Evolutionary conservation across 169 alveolate genomes (phyloP), one percentile per base, ranked within the genome.

Genomic region (Plasmodium relictum): DNA sequence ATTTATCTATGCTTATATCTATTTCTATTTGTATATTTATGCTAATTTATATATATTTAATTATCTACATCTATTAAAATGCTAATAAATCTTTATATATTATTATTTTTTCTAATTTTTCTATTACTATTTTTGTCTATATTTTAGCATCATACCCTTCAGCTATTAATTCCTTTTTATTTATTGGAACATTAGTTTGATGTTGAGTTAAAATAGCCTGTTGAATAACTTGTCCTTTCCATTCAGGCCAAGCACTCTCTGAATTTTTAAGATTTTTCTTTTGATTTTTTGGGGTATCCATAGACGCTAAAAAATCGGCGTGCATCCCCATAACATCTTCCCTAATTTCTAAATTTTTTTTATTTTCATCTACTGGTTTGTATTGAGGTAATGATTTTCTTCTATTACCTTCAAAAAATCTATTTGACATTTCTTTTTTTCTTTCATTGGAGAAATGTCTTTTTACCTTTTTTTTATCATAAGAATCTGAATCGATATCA

Each of bases 191-290:
- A 31, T 95, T 98, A n/a, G 95, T 94, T 61, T 94, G 95, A 73
- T 96, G 96, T 88, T 96, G 98, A 9, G 98, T 95, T 14, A 96
- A 95, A 68, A 95, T 93, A 8, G 98, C 97, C 83, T 96, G 97
- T 76, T 96, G 97, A 50, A 96, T 96, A 9, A 95, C 98, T 73
- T 96, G 97, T 16, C 98, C 98, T 94, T 96, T 96, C 98, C 98
- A 96, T 72, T 96, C 98, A 45, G 94, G 95, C 98, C 98, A 96
- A 9, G 98, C 98, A 3, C 94, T 86, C 41, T 90, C 96, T 37
- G 95, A 92, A 63, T 94, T 96, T 73, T 74, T 94, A 61, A 86
- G 94, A 73, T 58, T 86, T 85, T 56, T 88, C 69, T 71, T 71
- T 20, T 31, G 58, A 50, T 68, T 63, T 88, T 86, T 58, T 52